Evolutionary conservation across 1,139 yeast species (phyloP), one percentile per base, ranked within the genome.

Genomic region (Schwanniomyces etchellsii): DNA sequence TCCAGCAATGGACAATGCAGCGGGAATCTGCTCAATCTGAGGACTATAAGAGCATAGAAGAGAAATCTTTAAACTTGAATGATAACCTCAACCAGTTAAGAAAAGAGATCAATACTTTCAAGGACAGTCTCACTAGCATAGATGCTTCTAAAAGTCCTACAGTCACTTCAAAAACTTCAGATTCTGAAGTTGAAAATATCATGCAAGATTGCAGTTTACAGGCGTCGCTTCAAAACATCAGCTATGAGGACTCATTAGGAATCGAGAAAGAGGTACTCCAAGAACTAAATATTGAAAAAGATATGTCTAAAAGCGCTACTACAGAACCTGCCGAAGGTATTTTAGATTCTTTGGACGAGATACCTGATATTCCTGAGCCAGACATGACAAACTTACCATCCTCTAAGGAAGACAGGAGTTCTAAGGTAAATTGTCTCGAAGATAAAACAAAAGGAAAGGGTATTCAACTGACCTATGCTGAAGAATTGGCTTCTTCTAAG

Each of bases 21-120:
- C n/a, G n/a, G n/a, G n/a, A n/a, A n/a, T n/a, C n/a, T n/a, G n/a
- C n/a, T n/a, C n/a, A n/a, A n/a, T n/a, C n/a, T n/a, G n/a, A n/a
- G n/a, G n/a, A n/a, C n/a, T n/a, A n/a, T n/a, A n/a, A n/a, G n/a
- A n/a, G n/a, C n/a, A n/a, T n/a, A n/a, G n/a, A n/a, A n/a, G n/a
- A n/a, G n/a, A n/a, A n/a, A n/a, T n/a, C 62, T 0, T 45, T 43
- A n/a, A 63, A 63, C 32, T 50, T 67, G 44, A 64, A 64, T 36
- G 69, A 64, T 32, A 65, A 66, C 36, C 55, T 68, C 36, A 69
- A 66, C 37, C 42, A 65, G 33, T 54, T 68, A 33, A 46, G 73
- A 32, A 51, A 57, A 16, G 74, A 68, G 42, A 64, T 68, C 35
- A 66, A 66, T 38, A 72, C 67, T 34, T 68, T 67, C 38, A 67